A percentile compares a stretch with the other conserved stretches of the same genome.
phyloP scores from a whole-genome alignment of 345 rosid species.

The Mangifera indica region DNA sequence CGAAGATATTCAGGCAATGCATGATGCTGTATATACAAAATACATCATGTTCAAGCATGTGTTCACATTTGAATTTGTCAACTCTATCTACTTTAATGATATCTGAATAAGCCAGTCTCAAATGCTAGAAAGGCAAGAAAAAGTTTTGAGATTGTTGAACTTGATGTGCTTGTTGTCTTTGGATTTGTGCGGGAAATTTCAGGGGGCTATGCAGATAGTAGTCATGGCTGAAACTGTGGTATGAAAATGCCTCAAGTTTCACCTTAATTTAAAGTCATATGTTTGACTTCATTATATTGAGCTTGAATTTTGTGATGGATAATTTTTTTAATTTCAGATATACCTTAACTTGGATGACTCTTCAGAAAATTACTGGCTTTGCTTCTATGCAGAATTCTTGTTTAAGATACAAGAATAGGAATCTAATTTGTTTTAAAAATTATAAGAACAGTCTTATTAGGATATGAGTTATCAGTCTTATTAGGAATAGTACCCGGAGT shows the following conservation, averaged over 20 bases:
- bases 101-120: not conserved
- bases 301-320: no score
- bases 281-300: no score
- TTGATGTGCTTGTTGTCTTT: not conserved
- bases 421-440: no score
- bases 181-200: conserved; percentile 65
- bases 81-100: not conserved
- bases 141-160: not conserved
- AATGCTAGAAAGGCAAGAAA: not conserved
- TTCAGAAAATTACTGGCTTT: no score
- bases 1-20: conserved; percentile 81
- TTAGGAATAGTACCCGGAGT: no score
- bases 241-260: conserved; percentile 26
- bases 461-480: no score
- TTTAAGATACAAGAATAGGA: no score
- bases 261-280: no score
- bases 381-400: no score
- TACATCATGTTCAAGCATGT: conserved; percentile 88
- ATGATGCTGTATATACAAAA: conserved; percentile 72
- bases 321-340: no score
- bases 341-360: no score
- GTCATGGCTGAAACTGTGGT: conserved; percentile 86
- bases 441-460: no score
- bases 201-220: conserved; percentile 86
- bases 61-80: conserved; percentile 9